phyloP scores from a whole-genome alignment of 257 asterid genomes.

The Fraxinus excelsior region DNA sequence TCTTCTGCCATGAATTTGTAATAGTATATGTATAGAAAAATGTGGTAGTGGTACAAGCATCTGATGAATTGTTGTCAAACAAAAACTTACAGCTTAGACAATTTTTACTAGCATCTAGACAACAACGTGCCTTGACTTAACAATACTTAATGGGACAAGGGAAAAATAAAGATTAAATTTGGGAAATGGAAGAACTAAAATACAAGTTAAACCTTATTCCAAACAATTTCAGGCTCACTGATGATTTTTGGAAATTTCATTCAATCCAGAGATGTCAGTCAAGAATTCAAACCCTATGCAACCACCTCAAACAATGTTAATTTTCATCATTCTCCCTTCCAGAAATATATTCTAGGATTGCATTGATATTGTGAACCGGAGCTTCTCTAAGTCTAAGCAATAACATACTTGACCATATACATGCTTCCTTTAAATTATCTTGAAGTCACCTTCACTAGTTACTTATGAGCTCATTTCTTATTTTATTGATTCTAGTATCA shows the following conservation, averaged over 20 bases:
- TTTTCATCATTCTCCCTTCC: not conserved
- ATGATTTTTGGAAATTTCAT: too few relatives aligned
- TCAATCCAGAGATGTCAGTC: not conserved
- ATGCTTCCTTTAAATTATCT: not conserved
- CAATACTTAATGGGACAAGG: not conserved
- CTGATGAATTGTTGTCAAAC: not conserved
- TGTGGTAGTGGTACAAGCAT: not conserved
- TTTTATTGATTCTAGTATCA: not conserved
- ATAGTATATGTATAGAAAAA: not conserved
- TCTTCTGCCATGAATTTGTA: not conserved
- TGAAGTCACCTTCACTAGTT: not conserved
- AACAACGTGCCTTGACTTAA: not conserved
- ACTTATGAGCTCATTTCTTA: not conserved
- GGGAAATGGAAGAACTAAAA: not conserved
- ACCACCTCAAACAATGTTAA: not conserved
- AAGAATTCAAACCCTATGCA: not conserved
- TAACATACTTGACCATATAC: not conserved
- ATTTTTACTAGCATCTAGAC: slow-evolving; percentile 1
- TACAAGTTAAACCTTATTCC: not conserved
- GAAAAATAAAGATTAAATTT: not conserved
- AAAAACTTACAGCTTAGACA: not conserved
- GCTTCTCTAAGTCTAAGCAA: not conserved
- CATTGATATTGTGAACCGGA: not conserved
- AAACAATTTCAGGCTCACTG: not conserved
- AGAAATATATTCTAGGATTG: not conserved